Evolutionary conservation across 139 green algal genomes (phyloP).

Genomic region (Chlamydomonas sp.): DNA sequence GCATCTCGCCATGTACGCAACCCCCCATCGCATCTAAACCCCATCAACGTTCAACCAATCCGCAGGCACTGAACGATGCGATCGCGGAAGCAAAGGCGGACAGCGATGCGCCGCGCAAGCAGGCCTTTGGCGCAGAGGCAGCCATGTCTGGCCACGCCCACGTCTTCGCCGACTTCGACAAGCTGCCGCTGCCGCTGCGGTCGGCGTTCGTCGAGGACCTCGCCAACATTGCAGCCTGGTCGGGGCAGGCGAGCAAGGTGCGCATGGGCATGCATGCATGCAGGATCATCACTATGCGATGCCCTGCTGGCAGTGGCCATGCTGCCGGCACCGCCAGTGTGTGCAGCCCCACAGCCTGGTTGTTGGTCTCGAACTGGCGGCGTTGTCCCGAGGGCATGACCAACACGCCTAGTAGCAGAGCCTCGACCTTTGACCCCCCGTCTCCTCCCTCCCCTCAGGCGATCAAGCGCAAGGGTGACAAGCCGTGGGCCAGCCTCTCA

Average conservation of each 20-base stretch:
- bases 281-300: too few relatives aligned
- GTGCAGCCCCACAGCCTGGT: too few relatives aligned
- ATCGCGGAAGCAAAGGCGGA: slow-evolving; percentile 2
- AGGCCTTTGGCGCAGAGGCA: neutral
- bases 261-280: slow-evolving; percentile 4
- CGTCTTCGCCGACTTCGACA: neutral
- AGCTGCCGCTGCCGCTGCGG: neutral
- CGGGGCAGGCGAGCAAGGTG: slow-evolving; percentile 10
- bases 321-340: too few relatives aligned
- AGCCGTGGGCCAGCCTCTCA: neutral
- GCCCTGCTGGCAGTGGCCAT: too few relatives aligned
- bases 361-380: too few relatives aligned
- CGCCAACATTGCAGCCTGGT: neutral
- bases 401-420: too few relatives aligned
- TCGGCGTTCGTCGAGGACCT: slow-evolving; percentile 6
- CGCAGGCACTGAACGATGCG: neutral
- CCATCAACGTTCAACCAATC: too few relatives aligned
- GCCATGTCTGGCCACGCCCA: slow-evolving; percentile 1
- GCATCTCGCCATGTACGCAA: too few relatives aligned
- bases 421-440: too few relatives aligned
- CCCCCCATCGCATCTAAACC: too few relatives aligned
- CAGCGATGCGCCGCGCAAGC: neutral
- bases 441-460: too few relatives aligned
- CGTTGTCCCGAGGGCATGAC: too few relatives aligned
- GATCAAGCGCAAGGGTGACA: neutral